Evolutionary conservation across 495 filamentous ascomycete genomes (phyloP), one percentile per base, ranked within the genome.

Genomic region (Glutinoglossum americanum): DNA sequence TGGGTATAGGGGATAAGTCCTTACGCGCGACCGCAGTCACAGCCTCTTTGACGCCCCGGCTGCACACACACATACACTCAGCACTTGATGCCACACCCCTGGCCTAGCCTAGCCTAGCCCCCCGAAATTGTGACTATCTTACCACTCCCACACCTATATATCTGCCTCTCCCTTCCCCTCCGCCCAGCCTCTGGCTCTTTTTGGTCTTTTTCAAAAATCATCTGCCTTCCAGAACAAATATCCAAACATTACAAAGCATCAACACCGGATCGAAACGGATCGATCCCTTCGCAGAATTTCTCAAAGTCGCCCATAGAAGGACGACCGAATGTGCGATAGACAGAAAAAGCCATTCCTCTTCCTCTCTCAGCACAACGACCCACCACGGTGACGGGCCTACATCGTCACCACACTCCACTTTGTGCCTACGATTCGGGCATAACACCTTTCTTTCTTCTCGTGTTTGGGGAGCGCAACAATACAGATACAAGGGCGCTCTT

Each of bases 331-430:
- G 49, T 53, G 49, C 26, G 28, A 32, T 3, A 53, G 25, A 53
- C 25, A 53, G 49, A 28, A 53, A 53, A 53, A 53, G 26, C 49
- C 49, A 53, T 53, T 53, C 23, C 49, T 53, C 49, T 53, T 53
- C 49, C 49, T 53, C 49, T 53, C 49, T 32, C 49, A 53, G 49
- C 23, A 53, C n/a, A 53, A 53, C 49, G 49, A 53, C 49, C 49
- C 49, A 53, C 49, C 49, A 32, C 49, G 49, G 49, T 53, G 49
- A 53, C 49, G 49, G 49, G 49, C 49, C 23, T 5, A 27, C 49
- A 17, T 32, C 23, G 49, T 53, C 49, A 28, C 23, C 49, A 53
- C 49, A n/a, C 23, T 27, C 49, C n/a, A 21, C 41, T 53, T 19
- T 53, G 49, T 53, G 49, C 49, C 49, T 53, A 28, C 49, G 28